A percentile compares a stretch with the other conserved stretches of the same genome.
These are phyloP conservation scores for Thielaviopsis ethacetica DNA, from an alignment of 2,329 filamentous ascomycete genomes.

Conservation along the genomic window DNA sequence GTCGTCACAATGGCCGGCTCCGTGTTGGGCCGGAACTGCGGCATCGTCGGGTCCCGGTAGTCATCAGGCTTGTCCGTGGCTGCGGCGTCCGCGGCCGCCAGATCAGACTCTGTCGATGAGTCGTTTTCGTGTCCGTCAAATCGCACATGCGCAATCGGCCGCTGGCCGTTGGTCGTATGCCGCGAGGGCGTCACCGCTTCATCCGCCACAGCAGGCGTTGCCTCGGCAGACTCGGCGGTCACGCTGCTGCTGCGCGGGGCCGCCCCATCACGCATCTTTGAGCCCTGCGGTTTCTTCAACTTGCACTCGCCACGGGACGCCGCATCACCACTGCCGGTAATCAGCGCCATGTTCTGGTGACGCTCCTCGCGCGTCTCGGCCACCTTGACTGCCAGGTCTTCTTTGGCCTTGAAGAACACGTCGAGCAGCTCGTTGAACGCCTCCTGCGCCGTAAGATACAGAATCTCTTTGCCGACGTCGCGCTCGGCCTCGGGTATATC, in stretches of 20 bases:
- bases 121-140: background rate
- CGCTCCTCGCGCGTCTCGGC: constrained; percentile 46
- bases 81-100: background rate
- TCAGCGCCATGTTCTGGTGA: constrained; percentile 34
- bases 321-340: constrained; percentile 22
- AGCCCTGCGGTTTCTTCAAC: background rate
- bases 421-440: constrained; percentile 88
- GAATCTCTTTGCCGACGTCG: constrained; percentile 71
- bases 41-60: constrained; percentile 45
- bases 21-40: constrained; percentile 50
- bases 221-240: background rate
- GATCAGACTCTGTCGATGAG: background rate
- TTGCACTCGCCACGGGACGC: constrained; percentile 3
- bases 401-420: constrained; percentile 64
- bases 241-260: background rate
- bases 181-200: background rate
- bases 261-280: background rate
- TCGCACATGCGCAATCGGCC: background rate
- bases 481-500: constrained; percentile 66
- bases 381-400: constrained; percentile 57
- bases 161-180: background rate
- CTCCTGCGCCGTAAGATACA: constrained; percentile 84
- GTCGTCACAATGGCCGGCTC: constrained; percentile 7
- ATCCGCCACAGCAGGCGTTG: background rate
- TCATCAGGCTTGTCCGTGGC: background rate